Evolutionary conservation across 371 early-diverging fungal genomes (phyloP), one percentile per base, ranked within the genome.

Genomic region (Mortierella sp.): DNA sequence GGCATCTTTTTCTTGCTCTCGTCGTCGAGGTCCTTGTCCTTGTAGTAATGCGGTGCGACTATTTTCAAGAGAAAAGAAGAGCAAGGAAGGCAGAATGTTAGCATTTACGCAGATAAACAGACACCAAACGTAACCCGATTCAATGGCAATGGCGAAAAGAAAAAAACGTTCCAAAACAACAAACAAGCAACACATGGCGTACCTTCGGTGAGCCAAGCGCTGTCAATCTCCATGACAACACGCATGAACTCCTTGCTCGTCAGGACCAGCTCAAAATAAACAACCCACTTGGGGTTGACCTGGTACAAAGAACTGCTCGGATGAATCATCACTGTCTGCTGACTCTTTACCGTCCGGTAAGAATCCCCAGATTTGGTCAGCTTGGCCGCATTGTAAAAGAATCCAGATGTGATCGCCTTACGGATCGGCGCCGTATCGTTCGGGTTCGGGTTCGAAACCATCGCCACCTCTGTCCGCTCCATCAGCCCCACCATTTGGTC

Each of bases 161-260:
- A 46, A 73, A 26, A 34, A 24, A 5, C 37, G n/a, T 31, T 31
- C 28, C 4, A 37, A 37, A 67, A 0, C 14, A 64, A 21, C 21
- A 19, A 16, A 64, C 9, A 24, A 19, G 9, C 11, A 67, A 67
- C 5, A 6, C 8, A 10, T 21, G 4, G 9, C 70, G 72, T 75
- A 93, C 94, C 92, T 90, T 99, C 99, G 54, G 95, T 81, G 40
- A 98, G 91, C 99, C 99, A 99, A 64, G 94, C 92, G 28, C 96
- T 92, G 55, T 97, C 93, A 73, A 99, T 98, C 84, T 98, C 98
- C 89, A 96, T 94, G 21, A 97, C 96, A 82, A 97, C 96, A 34
- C 98, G 90, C 97, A 99, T 98, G 83, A 96, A 99, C 88, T 98
- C 98, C 84, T 96, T 95, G 74, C 95, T 94, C 26, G 99, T 99